Base-by-base conservation (phyloP, 495 filamentous ascomycete genomes). In the Parmelia sp. region DNA sequence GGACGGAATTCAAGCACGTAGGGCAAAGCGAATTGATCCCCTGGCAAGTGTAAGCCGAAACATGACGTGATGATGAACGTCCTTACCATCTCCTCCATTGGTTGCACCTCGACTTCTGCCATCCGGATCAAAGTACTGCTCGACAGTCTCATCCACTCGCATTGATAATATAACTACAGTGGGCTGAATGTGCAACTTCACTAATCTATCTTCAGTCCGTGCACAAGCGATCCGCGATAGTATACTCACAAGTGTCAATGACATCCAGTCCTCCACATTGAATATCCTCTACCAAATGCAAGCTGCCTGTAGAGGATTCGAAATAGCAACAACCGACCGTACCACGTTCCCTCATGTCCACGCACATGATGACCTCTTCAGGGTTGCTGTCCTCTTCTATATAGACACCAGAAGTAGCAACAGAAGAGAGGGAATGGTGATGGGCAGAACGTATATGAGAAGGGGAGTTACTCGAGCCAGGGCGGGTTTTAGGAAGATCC, bases 261-360 rank as follows among this genome's bases (percentile, higher is more conserved):
- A 86, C 78, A 44, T 93, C 90, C 21, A 86, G 72, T 11, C 83
- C 84, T 4, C 88, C 88, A 55, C 86, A 79, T 42, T 82, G 82
- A n/a, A 89, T 81, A 71, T 97, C 94, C 67, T 92, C 87, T 69
- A 96, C 84, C 61, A 44, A 33, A 55, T 33, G 29, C 29, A 55
- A 55, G 51, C 29, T 55, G 7, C 29, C 29, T 4, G 51, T 55
- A 55, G 51, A 55, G 29, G 51, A 55, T 25, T 55, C 51, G 73
- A 93, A 98, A 73, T 94, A 96, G 31, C 90, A 87, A 72, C 92
- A 97, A 8, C 94, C 94, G 19, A 97, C 79, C 0, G 83, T 88
- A 0, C 83, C 87, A 19, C 84, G 77, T 27, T 89, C 85, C 61
- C 82, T 84, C 70, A 91, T 79, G 62, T 97, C 90, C 35, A 97